A percentile compares a stretch with the other conserved stretches of the same genome.
Conservation (phyloP, 1,284 basidiomycete genomes). For the Sporisorium reilianum region DNA sequence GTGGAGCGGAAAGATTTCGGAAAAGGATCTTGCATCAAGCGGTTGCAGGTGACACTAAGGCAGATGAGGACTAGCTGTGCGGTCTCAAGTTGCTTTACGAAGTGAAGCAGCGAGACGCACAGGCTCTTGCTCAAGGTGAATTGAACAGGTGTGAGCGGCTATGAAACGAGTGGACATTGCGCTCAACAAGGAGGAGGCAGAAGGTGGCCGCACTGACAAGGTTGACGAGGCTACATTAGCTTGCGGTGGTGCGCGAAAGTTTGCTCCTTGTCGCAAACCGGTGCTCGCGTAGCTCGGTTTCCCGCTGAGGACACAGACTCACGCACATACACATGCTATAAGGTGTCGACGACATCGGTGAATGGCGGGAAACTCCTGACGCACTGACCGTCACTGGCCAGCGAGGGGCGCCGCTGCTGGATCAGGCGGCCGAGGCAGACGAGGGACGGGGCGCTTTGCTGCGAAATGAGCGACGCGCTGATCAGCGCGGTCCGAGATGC, state of each 20-base stretch:
- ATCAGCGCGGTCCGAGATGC: no score
- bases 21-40: not conserved
- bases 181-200: not conserved
- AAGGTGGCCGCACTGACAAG: conserved; percentile 2
- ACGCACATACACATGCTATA: not conserved
- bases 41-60: not conserved
- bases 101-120: conserved; percentile 1
- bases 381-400: not conserved
- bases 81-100: not conserved
- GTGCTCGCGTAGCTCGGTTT: not conserved
- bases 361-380: not conserved
- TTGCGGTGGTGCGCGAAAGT: not conserved
- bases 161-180: not conserved
- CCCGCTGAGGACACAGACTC: not conserved
- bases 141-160: not conserved
- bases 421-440: not conserved
- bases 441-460: not conserved
- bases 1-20: not conserved
- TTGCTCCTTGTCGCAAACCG: conserved; percentile 5
- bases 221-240: not conserved
- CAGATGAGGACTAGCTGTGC: not conserved
- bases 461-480: not conserved
- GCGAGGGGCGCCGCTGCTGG: not conserved
- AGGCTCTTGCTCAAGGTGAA: not conserved
- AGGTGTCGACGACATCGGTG: not conserved